Percentiles rank a stretch among this genome's conserved stretches.
Evolutionary conservation across 306 rosid genomes (phyloP).

Genomic region (Malus sieversii): DNA sequence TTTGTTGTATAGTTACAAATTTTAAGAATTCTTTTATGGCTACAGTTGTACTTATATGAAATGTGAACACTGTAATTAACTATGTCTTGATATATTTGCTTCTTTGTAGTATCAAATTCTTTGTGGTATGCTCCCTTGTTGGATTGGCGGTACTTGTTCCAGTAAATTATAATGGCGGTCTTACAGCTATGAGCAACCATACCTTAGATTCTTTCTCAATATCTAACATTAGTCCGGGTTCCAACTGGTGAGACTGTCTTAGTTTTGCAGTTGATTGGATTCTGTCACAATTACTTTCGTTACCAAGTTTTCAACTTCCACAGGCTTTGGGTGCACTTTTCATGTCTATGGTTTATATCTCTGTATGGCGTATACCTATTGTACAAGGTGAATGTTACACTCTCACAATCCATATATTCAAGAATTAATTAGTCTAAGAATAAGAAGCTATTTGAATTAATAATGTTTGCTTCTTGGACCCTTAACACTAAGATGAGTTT

Average conservation of each 20-base stretch:
- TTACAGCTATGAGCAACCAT: slow-evolving; percentile 17
- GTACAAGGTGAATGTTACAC: slow-evolving; percentile 52
- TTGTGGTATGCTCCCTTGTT: slow-evolving; percentile 57
- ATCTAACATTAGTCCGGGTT: slow-evolving; percentile 65
- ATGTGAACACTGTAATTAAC: no score
- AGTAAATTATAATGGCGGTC: slow-evolving; percentile 44
- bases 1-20: no score
- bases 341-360: slow-evolving; percentile 71
- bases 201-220: slow-evolving; percentile 70
- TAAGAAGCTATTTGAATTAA: neutral
- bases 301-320: slow-evolving; percentile 11
- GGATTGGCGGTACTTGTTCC: slow-evolving; percentile 71
- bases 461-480: slow-evolving; percentile 4
- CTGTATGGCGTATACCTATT: slow-evolving; percentile 69
- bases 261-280: neutral
- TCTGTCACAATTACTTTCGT: neutral
- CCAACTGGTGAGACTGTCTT: slow-evolving; percentile 38
- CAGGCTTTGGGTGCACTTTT: slow-evolving; percentile 97
- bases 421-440: neutral
- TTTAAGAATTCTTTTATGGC: neutral
- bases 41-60: no score
- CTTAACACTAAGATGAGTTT: slow-evolving; percentile 17
- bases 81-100: neutral
- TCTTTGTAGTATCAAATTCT: slow-evolving; percentile 61
- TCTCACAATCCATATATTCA: neutral